A percentile compares a stretch with the other conserved stretches of the same genome.
Evolutionary conservation across 352 stramenopile species (phyloP).

Genomic region (Globisporangium spinosum): DNA sequence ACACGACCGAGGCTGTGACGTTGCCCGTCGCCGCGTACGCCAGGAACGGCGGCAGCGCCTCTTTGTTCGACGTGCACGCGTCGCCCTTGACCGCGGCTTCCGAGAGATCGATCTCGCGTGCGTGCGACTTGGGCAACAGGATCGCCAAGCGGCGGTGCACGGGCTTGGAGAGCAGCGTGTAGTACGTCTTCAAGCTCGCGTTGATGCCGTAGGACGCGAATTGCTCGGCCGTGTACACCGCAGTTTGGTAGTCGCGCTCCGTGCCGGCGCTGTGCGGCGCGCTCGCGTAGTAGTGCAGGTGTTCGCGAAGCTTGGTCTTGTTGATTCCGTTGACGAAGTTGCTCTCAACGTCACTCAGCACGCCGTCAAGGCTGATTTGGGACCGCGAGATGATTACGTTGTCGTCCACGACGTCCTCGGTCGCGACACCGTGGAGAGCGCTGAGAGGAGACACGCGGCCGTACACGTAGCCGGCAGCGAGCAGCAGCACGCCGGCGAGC

Average conservation of each 20-base stretch:
- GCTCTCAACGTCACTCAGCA: constrained; percentile 9
- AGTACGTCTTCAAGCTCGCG: constrained; percentile 58
- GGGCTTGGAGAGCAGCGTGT: constrained; percentile 67
- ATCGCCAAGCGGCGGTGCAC: constrained; percentile 43
- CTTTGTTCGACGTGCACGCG: constrained; percentile 49
- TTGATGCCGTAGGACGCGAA: constrained; percentile 65
- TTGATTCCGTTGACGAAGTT: constrained; percentile 10
- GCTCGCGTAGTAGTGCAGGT: constrained; percentile 18
- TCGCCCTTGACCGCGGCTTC: constrained; percentile 57
- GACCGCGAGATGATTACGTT: constrained; percentile 1
- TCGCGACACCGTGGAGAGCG: not conserved
- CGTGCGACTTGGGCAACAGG: constrained; percentile 28
- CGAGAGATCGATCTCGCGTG: constrained; percentile 50
- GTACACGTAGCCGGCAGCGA: constrained; percentile 9
- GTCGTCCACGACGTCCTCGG: not conserved
- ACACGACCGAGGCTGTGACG: constrained; percentile 69
- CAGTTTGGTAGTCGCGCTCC: constrained; percentile 55
- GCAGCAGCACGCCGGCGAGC: constrained; percentile 8
- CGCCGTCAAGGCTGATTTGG: not conserved
- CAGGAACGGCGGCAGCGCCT: constrained; percentile 71
- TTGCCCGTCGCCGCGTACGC: constrained; percentile 80
- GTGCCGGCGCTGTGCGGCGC: constrained; percentile 44
- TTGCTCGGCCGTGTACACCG: constrained; percentile 50
- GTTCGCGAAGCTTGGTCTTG: constrained; percentile 9
- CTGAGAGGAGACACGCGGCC: not conserved